Evolutionary conservation across 2,329 filamentous ascomycete genomes (phyloP), one percentile per base, ranked within the genome.

Genomic region (Hymenoscyphus repandus): DNA sequence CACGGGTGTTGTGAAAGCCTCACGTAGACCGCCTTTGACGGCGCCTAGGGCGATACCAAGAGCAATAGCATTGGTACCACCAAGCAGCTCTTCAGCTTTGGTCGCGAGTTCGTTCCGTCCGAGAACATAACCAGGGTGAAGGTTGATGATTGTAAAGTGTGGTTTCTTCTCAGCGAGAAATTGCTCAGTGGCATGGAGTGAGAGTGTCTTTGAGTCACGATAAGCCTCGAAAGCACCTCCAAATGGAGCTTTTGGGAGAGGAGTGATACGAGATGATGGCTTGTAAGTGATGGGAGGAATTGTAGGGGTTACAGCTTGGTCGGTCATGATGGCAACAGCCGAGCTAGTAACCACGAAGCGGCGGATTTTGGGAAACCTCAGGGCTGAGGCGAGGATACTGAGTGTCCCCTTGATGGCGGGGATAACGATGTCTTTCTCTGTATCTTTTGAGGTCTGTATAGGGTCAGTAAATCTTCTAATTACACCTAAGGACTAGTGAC

Each of bases 161-260:
- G 54, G 56, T 6, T 53, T 53, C 39, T 58, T 46, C 17, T 53
- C 45, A 0, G 36, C 45, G 11, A 58, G 39, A 47, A 65, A 67
- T 6, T 54, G 33, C 10, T 52, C 52, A 15, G 59, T 61, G 1
- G 58, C 59, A 30, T 56, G 52, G 27, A 60, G 58, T 15, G 64
- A 50, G 0, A 64, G 56, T 2, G 55, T 54, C 39, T 66, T 66
- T 9, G 59, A 58, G 40, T 50, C 54, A 18, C 49, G 60, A 45
- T 67, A 66, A 6, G 62, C 65, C 45, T 58, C 55, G 53, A 61
- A 57, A 36, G 55, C 27, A 33, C 45, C 30, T 40, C 36, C 13
- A 18, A 27, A 61, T 1, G 59, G 50, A 22, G 20, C 39, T 6
- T 40, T 37, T 6, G 51, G 51, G 15, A 49, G 41, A 18, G 51